phyloP scores from a whole-genome alignment of 169 alveolate genomes.

The Plasmodium vinckei region DNA sequence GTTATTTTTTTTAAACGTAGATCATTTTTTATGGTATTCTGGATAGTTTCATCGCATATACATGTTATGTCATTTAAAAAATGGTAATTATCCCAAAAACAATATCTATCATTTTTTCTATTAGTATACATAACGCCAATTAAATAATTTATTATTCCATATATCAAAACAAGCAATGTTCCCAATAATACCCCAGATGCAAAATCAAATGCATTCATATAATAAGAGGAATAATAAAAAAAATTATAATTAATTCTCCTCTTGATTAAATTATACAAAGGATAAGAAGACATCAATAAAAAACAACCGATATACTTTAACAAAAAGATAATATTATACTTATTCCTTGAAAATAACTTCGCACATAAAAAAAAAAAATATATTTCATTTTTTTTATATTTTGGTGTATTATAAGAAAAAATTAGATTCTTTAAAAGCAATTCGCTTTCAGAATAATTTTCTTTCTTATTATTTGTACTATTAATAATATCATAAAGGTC shows the following conservation, averaged over 20 bases:
- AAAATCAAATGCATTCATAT: conserved; percentile 42
- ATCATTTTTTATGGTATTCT: conserved; percentile 21
- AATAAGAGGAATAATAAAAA: conserved; percentile 48
- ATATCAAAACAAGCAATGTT: conserved; percentile 23
- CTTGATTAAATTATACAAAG: conserved; percentile 57
- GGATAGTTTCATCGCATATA: conserved; percentile 39
- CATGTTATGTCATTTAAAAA: conserved; percentile 48
- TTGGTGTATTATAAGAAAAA: conserved; percentile 40
- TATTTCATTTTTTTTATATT: conserved; percentile 37
- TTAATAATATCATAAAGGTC: neutral
- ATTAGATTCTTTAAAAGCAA: conserved; percentile 22
- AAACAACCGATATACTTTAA: conserved; percentile 19
- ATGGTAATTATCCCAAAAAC: conserved; percentile 43
- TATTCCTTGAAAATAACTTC: conserved; percentile 21
- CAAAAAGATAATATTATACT: conserved; percentile 2
- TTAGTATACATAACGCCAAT: conserved; percentile 4
- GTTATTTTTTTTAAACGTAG: conserved; percentile 25
- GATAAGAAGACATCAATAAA: conserved; percentile 41
- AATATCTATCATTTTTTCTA: conserved; percentile 23
- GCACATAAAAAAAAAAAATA: conserved; percentile 54
- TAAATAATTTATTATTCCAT: conserved; percentile 34
- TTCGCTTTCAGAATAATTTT: conserved; percentile 12
- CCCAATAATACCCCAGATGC: conserved; percentile 47
- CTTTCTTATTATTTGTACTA: neutral
- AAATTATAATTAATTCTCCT: conserved; percentile 11